Conservation (phyloP, 352 stramenopile genomes). For the Peronospora destructor region DNA sequence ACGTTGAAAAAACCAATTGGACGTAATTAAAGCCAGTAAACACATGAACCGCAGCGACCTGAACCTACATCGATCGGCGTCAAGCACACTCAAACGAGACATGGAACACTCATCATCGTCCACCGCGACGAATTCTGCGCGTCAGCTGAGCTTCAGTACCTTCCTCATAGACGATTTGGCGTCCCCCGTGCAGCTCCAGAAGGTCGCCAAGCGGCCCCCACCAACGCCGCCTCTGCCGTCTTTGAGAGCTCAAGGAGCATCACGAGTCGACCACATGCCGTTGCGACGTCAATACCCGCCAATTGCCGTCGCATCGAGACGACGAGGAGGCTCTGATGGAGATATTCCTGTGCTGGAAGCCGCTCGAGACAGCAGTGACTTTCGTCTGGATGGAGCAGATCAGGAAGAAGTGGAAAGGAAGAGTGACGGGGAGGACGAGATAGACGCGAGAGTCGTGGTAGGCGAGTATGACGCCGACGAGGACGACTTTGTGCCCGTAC, state of each 20-base stretch:
- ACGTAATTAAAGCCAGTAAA: not conserved
- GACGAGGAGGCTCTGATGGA: slow-evolving; percentile 25
- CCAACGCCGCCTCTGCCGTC: slow-evolving; percentile 21
- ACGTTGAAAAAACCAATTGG: not conserved
- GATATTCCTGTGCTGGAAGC: slow-evolving; percentile 71
- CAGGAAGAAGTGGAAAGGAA: slow-evolving; percentile 23
- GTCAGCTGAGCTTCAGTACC: slow-evolving; percentile 41
- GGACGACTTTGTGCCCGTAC: slow-evolving; percentile 54
- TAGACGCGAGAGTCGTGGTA: slow-evolving; percentile 27
- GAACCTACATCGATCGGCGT: slow-evolving; percentile 11
- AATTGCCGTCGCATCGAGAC: not conserved
- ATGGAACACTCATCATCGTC: slow-evolving; percentile 14
- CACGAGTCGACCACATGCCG: slow-evolving; percentile 4
- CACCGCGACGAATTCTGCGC: slow-evolving; percentile 7
- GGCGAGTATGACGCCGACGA: slow-evolving; percentile 38
- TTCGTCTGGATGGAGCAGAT: slow-evolving; percentile 36
- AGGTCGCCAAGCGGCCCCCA: slow-evolving; percentile 12
- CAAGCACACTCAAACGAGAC: slow-evolving; percentile 13
- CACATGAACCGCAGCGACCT: slow-evolving; percentile 21
- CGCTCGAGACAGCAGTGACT: slow-evolving; percentile 32
- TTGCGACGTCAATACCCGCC: slow-evolving; percentile 7
- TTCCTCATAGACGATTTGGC: slow-evolving; percentile 54
- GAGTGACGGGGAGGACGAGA: slow-evolving; percentile 29
- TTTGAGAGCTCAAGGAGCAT: slow-evolving; percentile 10
- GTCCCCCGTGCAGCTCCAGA: slow-evolving; percentile 23